Base-by-base conservation (phyloP, 805 yeast genomes). In the Tetrapisispora pingtungensis region DNA sequence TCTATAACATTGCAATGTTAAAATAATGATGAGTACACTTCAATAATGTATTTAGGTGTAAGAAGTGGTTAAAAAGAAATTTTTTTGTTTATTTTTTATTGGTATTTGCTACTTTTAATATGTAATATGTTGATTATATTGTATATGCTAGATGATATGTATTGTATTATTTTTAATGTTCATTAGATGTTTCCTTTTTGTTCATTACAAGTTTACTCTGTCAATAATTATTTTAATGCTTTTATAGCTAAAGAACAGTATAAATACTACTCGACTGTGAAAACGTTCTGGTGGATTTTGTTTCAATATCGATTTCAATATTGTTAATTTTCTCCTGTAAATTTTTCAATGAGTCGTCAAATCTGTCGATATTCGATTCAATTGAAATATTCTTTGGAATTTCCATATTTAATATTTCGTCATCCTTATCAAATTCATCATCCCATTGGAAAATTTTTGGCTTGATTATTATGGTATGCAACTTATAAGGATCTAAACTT, bases 261-360 rank as follows among this genome's bases (percentile, higher is more conserved):
- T 50, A 50, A 1, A 49, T 40, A 33, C 54, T 50, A 28, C 52
- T 49, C 2, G 44, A 18, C 10, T n/a, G 19, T 6, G 40, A 37
- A 27, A 27, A 37, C 6, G 40, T 13, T 18, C 40, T 27, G 10
- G 24, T 19, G 7, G 45, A 40, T 13, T 20, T 24, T 3, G 44
- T 12, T 15, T 35, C 41, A 42, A 50, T 43, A 12, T 45, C 32
- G 1, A 45, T 8, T 18, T 32, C 36, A 42, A 50, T 45, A 10
- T 45, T 45, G 8, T 50, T 49, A 7, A 55, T 54, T 35, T 55
- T 52, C 15, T 40, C 41, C 38, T 47, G 54, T 19, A 53, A 41
- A 10, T 26, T 20, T 38, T 42, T 33, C 3, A 52, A 24, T 8
- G 33, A 38, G 17, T 48, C 45, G 14, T 22, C 45, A 22, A 33